Conservation (phyloP, 2,329 filamentous ascomycete species). For the Rutstroemia sp. region DNA sequence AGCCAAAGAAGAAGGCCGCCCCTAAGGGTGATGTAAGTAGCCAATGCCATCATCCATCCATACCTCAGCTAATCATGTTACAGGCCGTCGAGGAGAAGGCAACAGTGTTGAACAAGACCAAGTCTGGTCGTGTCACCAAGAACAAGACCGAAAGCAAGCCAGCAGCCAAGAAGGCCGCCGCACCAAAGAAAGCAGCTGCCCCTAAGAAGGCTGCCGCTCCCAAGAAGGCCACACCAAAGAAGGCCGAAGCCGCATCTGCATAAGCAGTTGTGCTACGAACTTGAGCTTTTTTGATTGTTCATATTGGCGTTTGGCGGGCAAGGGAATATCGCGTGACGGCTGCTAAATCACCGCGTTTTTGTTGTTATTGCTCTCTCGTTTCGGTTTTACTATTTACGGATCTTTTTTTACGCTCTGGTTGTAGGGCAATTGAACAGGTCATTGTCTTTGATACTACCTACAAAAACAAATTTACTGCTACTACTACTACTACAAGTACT, state of each 20-base stretch:
- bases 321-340: conserved; percentile 14
- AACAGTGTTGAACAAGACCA: conserved; percentile 60
- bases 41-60: not conserved
- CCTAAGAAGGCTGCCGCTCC: conserved; percentile 34
- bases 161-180: conserved; percentile 37
- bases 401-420: not conserved
- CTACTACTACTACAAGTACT: no score
- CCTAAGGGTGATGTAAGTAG: conserved; percentile 22
- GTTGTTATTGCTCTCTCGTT: conserved; percentile 7
- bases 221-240: conserved; percentile 28
- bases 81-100: conserved; percentile 58
- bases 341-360: not conserved
- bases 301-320: conserved; percentile 19
- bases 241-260: conserved; percentile 9
- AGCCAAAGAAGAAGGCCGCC: conserved; percentile 28
- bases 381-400: not conserved
- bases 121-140: conserved; percentile 65
- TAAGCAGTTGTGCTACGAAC: conserved; percentile 1
- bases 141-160: conserved; percentile 44
- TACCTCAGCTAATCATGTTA: conserved; percentile 17
- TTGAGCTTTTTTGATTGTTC: conserved; percentile 16
- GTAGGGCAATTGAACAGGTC: not conserved
- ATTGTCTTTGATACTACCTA: no score
- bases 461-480: no score
- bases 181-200: conserved; percentile 25